These are phyloP conservation scores for Termitomyces sp. DNA, from an alignment of 768 basidiomycete species.

Conservation along the genomic window DNA sequence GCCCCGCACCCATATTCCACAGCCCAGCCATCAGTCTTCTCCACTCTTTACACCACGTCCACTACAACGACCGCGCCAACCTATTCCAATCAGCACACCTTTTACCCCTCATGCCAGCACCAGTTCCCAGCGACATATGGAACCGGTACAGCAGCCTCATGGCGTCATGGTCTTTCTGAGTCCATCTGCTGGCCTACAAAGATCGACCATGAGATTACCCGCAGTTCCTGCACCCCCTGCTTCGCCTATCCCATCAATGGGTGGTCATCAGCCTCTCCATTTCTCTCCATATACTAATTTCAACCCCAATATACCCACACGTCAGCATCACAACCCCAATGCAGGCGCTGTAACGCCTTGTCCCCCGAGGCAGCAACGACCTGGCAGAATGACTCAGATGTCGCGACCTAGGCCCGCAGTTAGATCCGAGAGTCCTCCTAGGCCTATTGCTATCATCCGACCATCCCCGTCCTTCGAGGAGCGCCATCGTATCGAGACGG, in stretches of 20 bases:
- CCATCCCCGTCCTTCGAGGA: slow-evolving; percentile 3
- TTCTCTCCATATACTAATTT: not conserved
- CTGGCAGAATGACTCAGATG: not conserved
- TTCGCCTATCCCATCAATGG: not conserved
- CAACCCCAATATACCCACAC: not conserved
- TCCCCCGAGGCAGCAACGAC: not conserved
- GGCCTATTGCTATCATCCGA: not conserved
- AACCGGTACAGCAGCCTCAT: not conserved
- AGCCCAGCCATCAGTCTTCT: not conserved
- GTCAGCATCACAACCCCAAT: not conserved
- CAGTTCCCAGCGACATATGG: not conserved
- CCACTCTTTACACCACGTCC: not conserved
- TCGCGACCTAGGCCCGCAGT: not conserved
- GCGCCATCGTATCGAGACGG: not conserved
- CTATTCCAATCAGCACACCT: not conserved
- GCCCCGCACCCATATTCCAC: not conserved
- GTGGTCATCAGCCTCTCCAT: not conserved
- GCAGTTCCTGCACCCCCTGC: not conserved
- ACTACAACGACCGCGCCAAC: not conserved
- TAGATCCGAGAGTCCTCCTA: not conserved
- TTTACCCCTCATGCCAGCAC: not conserved
- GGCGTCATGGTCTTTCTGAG: not conserved
- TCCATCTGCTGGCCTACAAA: not conserved
- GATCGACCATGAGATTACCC: not conserved
- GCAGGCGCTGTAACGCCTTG: not conserved